phyloP scores from a whole-genome alignment of 306 rosid genomes.

The Astragalus glycyphyllos region DNA sequence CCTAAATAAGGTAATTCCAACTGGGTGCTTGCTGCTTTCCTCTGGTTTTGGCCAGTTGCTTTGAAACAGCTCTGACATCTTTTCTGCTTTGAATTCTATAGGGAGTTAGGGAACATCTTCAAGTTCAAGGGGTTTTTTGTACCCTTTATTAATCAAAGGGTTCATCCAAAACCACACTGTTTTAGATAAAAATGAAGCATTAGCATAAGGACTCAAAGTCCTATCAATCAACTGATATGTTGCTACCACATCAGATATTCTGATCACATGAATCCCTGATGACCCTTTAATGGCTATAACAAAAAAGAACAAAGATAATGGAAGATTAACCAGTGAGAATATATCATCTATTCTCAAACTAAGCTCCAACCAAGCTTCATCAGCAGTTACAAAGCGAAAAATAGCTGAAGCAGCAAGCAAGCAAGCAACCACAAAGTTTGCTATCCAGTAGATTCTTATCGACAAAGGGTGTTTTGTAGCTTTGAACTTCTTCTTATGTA shows the following conservation, averaged over 20 bases:
- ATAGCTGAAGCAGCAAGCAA: conserved; percentile 50
- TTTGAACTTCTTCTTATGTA: conserved; percentile 48
- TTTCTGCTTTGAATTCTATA: conserved; percentile 38
- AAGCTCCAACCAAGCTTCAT: conserved; percentile 24
- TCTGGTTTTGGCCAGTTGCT: conserved; percentile 75
- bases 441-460: conserved; percentile 48
- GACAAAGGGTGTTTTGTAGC: conserved; percentile 47
- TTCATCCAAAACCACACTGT: conserved; percentile 54
- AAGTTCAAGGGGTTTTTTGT: conserved; percentile 45
- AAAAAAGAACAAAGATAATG: conserved; percentile 40
- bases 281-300: conserved; percentile 31
- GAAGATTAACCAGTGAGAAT: conserved; percentile 46
- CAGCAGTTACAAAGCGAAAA: conserved; percentile 22
- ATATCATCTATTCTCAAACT: conserved; percentile 54
- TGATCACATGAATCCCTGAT: conserved; percentile 48
- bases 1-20: conserved; percentile 63
- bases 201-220: conserved; percentile 48
- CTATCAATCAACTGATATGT: conserved; percentile 24
- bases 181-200: conserved; percentile 46
- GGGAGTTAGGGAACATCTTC: conserved; percentile 58
- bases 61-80: conserved; percentile 62
- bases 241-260: conserved; percentile 39
- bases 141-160: conserved; percentile 49
- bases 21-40: conserved; percentile 70
- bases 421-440: conserved; percentile 39